These are phyloP conservation scores for Backusella circina DNA, from an alignment of 192 early-diverging fungal species.

Conservation along the genomic window DNA sequence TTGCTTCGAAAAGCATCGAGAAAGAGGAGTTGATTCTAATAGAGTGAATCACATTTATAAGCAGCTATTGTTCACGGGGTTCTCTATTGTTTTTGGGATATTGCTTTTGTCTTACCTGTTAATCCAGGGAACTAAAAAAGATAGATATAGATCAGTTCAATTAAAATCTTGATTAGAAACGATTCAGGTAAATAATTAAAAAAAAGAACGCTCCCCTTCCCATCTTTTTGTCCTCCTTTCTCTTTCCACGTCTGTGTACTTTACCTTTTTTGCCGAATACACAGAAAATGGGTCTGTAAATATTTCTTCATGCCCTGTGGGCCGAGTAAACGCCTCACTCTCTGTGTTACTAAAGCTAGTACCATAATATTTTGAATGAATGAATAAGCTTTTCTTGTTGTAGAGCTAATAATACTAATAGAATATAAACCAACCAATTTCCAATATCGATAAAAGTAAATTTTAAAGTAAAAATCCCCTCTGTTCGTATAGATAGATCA, in stretches of 20 bases:
- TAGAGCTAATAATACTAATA: background rate
- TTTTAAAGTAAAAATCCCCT: conserved; percentile 62
- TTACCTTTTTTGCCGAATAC: conserved; percentile 65
- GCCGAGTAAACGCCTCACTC: conserved; percentile 27
- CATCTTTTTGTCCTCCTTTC: background rate
- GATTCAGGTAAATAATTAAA: background rate
- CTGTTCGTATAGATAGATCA: conserved; percentile 66
- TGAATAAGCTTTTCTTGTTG: conserved; percentile 17
- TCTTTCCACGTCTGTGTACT: background rate
- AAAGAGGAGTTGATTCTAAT: conserved; percentile 1
- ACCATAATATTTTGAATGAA: background rate
- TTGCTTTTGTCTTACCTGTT: conserved; percentile 50
- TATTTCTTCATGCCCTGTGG: conserved; percentile 41
- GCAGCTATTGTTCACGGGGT: background rate
- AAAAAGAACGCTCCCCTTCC: background rate
- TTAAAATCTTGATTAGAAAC: background rate
- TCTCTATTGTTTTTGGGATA: background rate
- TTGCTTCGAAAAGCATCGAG: conserved; percentile 9
- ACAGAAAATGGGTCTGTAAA: conserved; percentile 68
- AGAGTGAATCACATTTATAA: background rate
- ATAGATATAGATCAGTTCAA: too few relatives aligned
- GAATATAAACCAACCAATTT: background rate
- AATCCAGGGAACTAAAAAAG: conserved; percentile 61
- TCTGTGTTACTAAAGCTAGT: background rate
- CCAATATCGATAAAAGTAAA: conserved; percentile 62